A percentile compares a stretch with the other conserved stretches of the same genome.
Conservation (phyloP, 179 eudicot species). For the Beta corolliflora region DNA sequence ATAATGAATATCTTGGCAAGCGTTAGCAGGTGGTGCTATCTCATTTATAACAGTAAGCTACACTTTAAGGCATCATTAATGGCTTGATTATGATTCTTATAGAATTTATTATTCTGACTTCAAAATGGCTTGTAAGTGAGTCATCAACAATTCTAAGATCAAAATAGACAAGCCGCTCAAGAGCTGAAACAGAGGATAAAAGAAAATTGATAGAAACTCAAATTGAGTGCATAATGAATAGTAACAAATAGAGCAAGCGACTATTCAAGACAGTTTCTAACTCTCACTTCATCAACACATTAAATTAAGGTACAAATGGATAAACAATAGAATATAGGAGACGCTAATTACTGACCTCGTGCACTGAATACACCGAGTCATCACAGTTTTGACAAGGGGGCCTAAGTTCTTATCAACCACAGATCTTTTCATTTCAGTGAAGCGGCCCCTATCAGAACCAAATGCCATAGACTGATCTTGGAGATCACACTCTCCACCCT, state of each 20-base stretch:
- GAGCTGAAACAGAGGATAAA: conserved; percentile 1
- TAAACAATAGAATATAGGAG: neutral
- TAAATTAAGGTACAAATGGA: neutral
- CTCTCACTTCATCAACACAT: neutral
- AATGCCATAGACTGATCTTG: conserved; percentile 99
- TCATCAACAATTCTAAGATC: neutral
- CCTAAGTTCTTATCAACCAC: conserved; percentile 98
- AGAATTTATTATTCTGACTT: no score
- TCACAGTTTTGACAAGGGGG: conserved; percentile 96
- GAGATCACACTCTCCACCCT: conserved; percentile 99
- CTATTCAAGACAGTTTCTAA: neutral
- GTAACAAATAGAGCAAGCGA: neutral
- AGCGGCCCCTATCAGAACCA: conserved; percentile 98
- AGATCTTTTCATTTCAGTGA: conserved; percentile 95
- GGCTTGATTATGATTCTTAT: neutral
- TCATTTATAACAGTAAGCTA: neutral
- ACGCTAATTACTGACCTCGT: conserved; percentile 59
- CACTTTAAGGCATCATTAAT: neutral
- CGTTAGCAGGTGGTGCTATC: neutral
- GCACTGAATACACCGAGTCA: conserved; percentile 98
- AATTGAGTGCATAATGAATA: neutral
- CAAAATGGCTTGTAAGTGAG: neutral
- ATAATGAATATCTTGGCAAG: neutral
- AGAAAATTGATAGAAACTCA: neutral
- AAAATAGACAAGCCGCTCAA: neutral